Evolutionary conservation across 495 filamentous ascomycete genomes (phyloP), one percentile per base, ranked within the genome.

Genomic region (Penicillium manginii): DNA sequence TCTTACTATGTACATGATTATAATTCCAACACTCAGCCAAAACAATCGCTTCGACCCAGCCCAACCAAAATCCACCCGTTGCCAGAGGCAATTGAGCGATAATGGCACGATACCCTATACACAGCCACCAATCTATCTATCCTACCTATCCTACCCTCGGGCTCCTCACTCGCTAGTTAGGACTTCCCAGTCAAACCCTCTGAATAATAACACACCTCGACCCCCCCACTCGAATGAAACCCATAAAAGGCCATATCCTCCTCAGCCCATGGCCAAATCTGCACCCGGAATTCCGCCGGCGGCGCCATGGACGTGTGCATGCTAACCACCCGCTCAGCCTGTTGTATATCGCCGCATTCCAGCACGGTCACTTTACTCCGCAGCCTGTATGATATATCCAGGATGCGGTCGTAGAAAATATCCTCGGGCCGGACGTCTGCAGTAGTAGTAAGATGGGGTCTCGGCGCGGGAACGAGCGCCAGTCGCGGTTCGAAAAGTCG

Each of bases 401-500:
- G 55, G 33, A 80, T 73, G 11, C 57, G 66, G 33, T 63, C 46
- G 49, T 78, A 80, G 55, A 80, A 80, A 10, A 73, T 57, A 62
- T 80, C 77, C 50, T 77, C 77, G 6, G 50, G 63, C 15, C 43
- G 59, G 26, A 39, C 43, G 40, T 9, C 40, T 4, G n/a, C 1
- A 18, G n/a, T 43, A n/a, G 40, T 17, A 29, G 17, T 43, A 8
- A 4, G 40, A n/a, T n/a, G n/a, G n/a, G n/a, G n/a, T n/a, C n/a
- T n/a, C n/a, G n/a, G n/a, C n/a, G 48, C 49, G 4, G 90, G 93
- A 0, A 97, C 89, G 7, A 98, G 74, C 5, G 94, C 94, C 6
- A 86, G 63, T 54, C 75, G 81, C 0, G 94, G 94, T 73, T 98
- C 94, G 68, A 83, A 90, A 18, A 83, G 84, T 4, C 93, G 80